phyloP scores from a whole-genome alignment of 768 basidiomycete species.

The Amanita inopinata region DNA sequence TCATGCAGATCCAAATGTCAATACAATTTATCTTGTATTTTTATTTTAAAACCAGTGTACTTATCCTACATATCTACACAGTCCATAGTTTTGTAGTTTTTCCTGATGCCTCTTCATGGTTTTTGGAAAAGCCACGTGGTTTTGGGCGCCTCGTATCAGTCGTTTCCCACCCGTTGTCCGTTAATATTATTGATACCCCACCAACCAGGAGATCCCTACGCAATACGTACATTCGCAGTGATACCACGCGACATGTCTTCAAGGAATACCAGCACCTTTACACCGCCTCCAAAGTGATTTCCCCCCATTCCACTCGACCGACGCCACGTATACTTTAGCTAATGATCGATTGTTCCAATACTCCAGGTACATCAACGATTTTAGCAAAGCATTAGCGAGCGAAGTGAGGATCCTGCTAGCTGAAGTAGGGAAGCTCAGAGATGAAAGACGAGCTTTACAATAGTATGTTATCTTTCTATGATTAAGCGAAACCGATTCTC shows the following conservation, averaged over 20 bases:
- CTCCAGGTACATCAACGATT: slow-evolving; percentile 63
- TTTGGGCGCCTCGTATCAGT: too few relatives aligned
- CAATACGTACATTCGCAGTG: too few relatives aligned
- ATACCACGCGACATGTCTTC: slow-evolving; percentile 3
- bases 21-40: too few relatives aligned
- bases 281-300: slow-evolving; percentile 12
- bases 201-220: too few relatives aligned
- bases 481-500: neutral
- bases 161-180: too few relatives aligned
- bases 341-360: neutral
- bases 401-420: slow-evolving; percentile 72
- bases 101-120: too few relatives aligned
- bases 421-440: slow-evolving; percentile 74
- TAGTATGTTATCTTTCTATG: slow-evolving; percentile 40
- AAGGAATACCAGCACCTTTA: slow-evolving; percentile 9
- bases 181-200: too few relatives aligned
- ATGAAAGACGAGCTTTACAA: slow-evolving; percentile 66
- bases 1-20: too few relatives aligned
- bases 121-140: too few relatives aligned
- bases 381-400: slow-evolving; percentile 70
- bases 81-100: too few relatives aligned
- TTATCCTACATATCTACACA: too few relatives aligned
- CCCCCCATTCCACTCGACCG: neutral
- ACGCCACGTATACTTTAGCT: neutral
- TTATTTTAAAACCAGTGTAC: too few relatives aligned